A percentile compares a stretch with the other conserved stretches of the same genome.
phyloP scores from a whole-genome alignment of 148 eudicot species.

The Cornus florida region DNA sequence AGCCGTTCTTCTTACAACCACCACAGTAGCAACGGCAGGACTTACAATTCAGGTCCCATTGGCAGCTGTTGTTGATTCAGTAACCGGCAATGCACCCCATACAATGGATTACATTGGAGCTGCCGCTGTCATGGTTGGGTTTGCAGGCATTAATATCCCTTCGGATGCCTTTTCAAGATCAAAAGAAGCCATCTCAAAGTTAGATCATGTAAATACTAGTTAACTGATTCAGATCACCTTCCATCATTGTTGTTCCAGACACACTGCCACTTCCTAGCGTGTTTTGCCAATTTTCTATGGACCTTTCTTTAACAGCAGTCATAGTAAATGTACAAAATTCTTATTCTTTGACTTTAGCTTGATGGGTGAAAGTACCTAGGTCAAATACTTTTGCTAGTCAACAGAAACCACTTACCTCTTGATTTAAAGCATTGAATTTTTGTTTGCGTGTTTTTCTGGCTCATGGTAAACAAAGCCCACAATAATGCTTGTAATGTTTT shows the following conservation, averaged over 20 bases:
- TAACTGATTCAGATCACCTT: slow-evolving; percentile 19
- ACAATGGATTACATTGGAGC: slow-evolving; percentile 78
- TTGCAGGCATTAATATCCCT: slow-evolving; percentile 81
- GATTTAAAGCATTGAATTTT: neutral
- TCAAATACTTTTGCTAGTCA: too few relatives aligned
- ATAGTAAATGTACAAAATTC: neutral
- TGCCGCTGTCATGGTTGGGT: slow-evolving; percentile 79
- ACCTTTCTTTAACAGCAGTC: neutral
- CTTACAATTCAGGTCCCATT: slow-evolving; percentile 93
- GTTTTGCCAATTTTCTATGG: neutral
- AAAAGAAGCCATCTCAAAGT: slow-evolving; percentile 39
- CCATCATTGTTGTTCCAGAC: neutral
- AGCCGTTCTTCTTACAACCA: slow-evolving; percentile 89
- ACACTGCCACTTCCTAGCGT: neutral
- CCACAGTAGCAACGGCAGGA: slow-evolving; percentile 99
- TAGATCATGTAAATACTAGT: slow-evolving; percentile 26
- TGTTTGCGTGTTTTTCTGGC: too few relatives aligned
- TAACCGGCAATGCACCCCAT: slow-evolving; percentile 70
- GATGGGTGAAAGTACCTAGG: neutral
- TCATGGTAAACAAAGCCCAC: too few relatives aligned
- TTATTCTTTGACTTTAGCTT: neutral
- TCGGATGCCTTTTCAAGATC: slow-evolving; percentile 47
- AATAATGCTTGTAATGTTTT: too few relatives aligned
- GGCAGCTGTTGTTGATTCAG: slow-evolving; percentile 79
- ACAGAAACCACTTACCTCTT: neutral